Base-by-base conservation (phyloP, 2,329 filamentous ascomycete species). In the Ascochyta rabiei region DNA sequence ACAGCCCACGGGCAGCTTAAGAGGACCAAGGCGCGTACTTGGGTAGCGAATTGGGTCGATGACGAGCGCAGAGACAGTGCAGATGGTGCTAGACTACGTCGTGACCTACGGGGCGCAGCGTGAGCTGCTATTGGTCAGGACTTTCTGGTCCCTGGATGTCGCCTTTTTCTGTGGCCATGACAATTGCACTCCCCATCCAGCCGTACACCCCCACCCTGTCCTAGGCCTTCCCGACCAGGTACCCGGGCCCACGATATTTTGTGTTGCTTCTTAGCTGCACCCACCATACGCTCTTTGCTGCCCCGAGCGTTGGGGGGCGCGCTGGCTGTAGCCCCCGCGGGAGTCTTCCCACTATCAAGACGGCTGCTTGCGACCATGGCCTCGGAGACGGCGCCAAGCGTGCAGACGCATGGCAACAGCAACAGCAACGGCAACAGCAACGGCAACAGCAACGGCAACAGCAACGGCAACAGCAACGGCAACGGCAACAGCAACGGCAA, bases 281-380 rank as follows among this genome's bases (percentile, higher is more conserved):
- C 21, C 59, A 61, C 55, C 63, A 71, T 72, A 62, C 61, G 53
- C 41, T 56, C 58, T 13, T 51, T 61, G 2, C 28, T 56, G 19
- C 19, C 43, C n/a, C 57, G 48, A 48, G 43, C 33, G 37, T 57
- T 66, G 48, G 67, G 63, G 67, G 68, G 67, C 66, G 56, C 57
- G 40, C 42, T 49, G 38, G 60, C 51, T 60, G 56, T 41, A 40
- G 52, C 55, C 52, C 61, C 59, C 56, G 57, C 45, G 28, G 49
- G 52, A 51, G 51, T 33, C 6, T 38, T 49, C 9, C n/a, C 48
- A 30, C 2, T 31, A 10, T 3, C 41, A 23, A 55, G 53, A 55
- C 62, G 59, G 40, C 53, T 56, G 37, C 53, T 58, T 42, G 40
- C 55, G 31, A 46, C 21, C 18, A 67, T 66, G 64, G 60, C 64